Conservation (phyloP, 495 filamentous ascomycete genomes). For the Penicillium turbatum region DNA sequence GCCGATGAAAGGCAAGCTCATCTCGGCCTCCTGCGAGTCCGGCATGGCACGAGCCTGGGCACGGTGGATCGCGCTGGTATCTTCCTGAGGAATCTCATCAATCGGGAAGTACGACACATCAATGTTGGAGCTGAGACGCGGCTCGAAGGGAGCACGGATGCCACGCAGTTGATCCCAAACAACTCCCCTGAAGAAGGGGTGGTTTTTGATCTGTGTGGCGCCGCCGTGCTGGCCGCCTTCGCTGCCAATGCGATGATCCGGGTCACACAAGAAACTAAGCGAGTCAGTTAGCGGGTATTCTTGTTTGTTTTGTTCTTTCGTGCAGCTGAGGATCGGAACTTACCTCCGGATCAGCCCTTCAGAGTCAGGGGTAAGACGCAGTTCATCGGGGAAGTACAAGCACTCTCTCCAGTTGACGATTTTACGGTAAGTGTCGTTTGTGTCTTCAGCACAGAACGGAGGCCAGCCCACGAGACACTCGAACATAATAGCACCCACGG, state of each 20-base stretch:
- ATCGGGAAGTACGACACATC: constrained; percentile 99
- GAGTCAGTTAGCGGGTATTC: constrained; percentile 14
- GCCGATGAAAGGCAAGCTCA: constrained; percentile 94
- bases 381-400: constrained; percentile 94
- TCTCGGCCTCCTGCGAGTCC: constrained; percentile 68
- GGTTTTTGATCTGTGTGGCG: constrained; percentile 84
- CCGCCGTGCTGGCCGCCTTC: constrained; percentile 66
- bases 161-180: constrained; percentile 85
- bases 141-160: constrained; percentile 94
- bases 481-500: constrained; percentile 98
- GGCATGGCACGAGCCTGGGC: constrained; percentile 60
- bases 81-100: constrained; percentile 92
- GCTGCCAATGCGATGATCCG: constrained; percentile 73
- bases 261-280: constrained; percentile 84
- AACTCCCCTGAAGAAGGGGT: constrained; percentile 94
- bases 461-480: constrained; percentile 99
- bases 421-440: constrained; percentile 96
- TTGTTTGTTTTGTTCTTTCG: neutral
- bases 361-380: constrained; percentile 78
- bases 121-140: constrained; percentile 81
- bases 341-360: constrained; percentile 85
- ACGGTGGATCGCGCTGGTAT: constrained; percentile 67
- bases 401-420: constrained; percentile 97
- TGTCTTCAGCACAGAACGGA: constrained; percentile 97
- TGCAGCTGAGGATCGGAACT: constrained; percentile 8